phyloP scores from a whole-genome alignment of 2,329 filamentous ascomycete genomes.

The Stagonosporopsis vannaccii region DNA sequence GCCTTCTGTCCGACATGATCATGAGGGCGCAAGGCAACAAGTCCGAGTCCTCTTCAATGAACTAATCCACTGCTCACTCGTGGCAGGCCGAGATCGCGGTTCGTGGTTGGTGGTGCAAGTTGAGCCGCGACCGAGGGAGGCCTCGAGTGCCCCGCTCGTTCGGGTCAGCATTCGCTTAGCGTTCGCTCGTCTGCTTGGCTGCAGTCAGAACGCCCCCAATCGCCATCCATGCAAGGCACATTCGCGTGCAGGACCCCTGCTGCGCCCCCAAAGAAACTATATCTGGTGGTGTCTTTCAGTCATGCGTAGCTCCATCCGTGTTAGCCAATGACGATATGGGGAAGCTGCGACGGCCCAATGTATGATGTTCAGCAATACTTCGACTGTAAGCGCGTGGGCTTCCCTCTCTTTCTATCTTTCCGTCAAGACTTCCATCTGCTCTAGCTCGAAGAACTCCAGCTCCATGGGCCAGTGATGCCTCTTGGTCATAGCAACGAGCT shows the following conservation, averaged over 20 bases:
- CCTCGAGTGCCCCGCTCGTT: slow-evolving; percentile 3
- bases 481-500: too few species aligned
- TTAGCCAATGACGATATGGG: background rate
- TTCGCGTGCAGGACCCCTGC: background rate
- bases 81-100: slow-evolving; percentile 3
- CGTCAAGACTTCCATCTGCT: too few species aligned
- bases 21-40: slow-evolving; percentile 5
- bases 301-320: background rate
- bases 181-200: slow-evolving; percentile 6
- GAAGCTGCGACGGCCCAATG: background rate
- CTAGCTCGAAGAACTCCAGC: too few species aligned
- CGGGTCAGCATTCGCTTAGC: slow-evolving; percentile 15
- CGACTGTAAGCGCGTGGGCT: background rate
- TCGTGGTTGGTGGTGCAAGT: slow-evolving; percentile 9
- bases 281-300: background rate
- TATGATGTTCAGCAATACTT: background rate
- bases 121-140: slow-evolving; percentile 4
- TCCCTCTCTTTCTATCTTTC: background rate
- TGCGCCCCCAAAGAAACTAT: slow-evolving; percentile 10
- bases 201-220: slow-evolving; percentile 5
- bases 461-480: too few species aligned
- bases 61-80: background rate
- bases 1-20: background rate
- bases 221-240: slow-evolving; percentile 10
- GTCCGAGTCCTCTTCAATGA: background rate